phyloP scores from a whole-genome alignment of 495 filamentous ascomycete genomes.

The Trypethelium eluteriae region DNA sequence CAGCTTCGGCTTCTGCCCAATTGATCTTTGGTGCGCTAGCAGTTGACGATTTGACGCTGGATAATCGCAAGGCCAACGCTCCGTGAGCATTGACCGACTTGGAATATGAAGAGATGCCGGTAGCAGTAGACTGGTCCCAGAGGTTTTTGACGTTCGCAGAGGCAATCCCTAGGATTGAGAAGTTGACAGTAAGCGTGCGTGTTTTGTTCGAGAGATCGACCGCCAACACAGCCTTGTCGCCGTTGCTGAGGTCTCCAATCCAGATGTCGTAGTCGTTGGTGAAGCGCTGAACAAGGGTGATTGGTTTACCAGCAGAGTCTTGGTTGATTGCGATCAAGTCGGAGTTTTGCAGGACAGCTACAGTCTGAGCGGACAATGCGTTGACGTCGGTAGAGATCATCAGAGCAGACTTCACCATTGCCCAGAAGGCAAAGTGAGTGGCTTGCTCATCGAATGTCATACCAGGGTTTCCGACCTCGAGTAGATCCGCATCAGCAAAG shows the following conservation, averaged over 20 bases:
- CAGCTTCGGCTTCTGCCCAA: not conserved
- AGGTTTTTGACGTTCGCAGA: constrained; percentile 8
- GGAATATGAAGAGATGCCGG: not conserved
- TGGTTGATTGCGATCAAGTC: constrained; percentile 25
- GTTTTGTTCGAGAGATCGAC: not conserved
- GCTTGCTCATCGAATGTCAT: not conserved
- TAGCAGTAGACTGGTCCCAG: not conserved
- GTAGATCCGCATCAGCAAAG: constrained; percentile 10
- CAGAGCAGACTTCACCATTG: constrained; percentile 23
- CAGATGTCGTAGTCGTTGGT: constrained; percentile 24
- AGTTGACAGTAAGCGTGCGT: constrained; percentile 4
- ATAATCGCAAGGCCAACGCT: constrained; percentile 1
- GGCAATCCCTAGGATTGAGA: not conserved
- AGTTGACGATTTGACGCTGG: not conserved
- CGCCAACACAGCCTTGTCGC: constrained; percentile 1
- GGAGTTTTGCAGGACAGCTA: constrained; percentile 19
- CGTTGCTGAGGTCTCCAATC: constrained; percentile 17
- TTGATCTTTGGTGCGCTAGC: not conserved
- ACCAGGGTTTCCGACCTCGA: constrained; percentile 13
- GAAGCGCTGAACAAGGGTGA: constrained; percentile 19
- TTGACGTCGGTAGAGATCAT: constrained; percentile 15
- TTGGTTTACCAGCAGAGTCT: constrained; percentile 19
- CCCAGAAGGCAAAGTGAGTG: constrained; percentile 18
- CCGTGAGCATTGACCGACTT: not conserved
- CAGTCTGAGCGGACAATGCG: not conserved